Percentiles rank a stretch among this genome's conserved stretches.
phyloP scores from a whole-genome alignment of 345 rosid genomes.

The Schrenkiella parvula region DNA sequence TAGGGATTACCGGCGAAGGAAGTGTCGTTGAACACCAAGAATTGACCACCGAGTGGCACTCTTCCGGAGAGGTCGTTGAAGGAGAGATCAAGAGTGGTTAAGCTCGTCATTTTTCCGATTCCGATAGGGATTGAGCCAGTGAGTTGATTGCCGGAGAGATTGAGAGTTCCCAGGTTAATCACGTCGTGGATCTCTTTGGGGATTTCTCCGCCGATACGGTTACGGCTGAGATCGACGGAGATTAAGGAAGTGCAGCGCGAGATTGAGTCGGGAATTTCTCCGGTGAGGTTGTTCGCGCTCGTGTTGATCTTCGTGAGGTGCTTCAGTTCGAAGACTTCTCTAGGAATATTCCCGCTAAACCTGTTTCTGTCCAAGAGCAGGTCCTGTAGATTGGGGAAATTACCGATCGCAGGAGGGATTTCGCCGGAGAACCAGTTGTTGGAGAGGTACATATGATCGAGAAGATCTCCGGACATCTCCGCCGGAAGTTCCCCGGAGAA shows the following conservation, averaged over 20 bases:
- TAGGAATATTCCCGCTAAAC: constrained; percentile 54
- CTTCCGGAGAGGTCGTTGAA: constrained; percentile 58
- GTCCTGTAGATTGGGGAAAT: constrained; percentile 39
- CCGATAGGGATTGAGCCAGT: constrained; percentile 65
- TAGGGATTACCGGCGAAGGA: constrained; percentile 67
- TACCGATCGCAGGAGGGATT: constrained; percentile 64
- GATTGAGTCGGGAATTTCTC: constrained; percentile 58
- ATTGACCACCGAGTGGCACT: constrained; percentile 74
- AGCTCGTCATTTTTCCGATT: constrained; percentile 63
- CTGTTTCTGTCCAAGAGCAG: constrained; percentile 51
- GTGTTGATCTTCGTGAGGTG: constrained; percentile 44
- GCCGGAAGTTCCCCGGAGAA: constrained; percentile 73
- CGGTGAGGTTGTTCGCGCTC: constrained; percentile 55
- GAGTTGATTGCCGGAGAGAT: constrained; percentile 63
- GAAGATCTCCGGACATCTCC: constrained; percentile 46
- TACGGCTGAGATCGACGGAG: constrained; percentile 63
- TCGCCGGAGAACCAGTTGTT: constrained; percentile 60
- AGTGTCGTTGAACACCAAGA: constrained; percentile 60
- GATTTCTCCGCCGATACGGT: constrained; percentile 57
- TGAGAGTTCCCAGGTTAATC: constrained; percentile 52
- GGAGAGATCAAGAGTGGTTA: constrained; percentile 75
- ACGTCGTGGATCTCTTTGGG: constrained; percentile 49
- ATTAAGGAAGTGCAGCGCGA: constrained; percentile 42
- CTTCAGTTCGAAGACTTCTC: constrained; percentile 47
- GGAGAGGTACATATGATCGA: constrained; percentile 43